phyloP scores from a whole-genome alignment of 805 yeast species.

The Hanseniaspora guilliermondii region DNA sequence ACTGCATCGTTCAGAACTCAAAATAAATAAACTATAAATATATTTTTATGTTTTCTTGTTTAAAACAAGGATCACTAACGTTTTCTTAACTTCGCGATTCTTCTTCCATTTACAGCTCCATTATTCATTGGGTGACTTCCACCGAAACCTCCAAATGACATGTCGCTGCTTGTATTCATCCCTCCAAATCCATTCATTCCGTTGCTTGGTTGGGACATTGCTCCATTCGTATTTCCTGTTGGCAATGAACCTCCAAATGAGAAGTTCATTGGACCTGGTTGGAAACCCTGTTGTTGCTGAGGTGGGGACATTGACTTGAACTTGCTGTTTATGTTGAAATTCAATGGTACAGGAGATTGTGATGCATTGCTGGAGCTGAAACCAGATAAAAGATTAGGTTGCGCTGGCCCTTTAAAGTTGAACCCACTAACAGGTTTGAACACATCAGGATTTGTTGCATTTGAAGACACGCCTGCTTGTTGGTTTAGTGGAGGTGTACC shows the following conservation, averaged over 20 bases:
- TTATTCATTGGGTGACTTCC: constrained; percentile 1
- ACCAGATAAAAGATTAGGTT: background rate
- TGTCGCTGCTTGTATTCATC: constrained; percentile 10
- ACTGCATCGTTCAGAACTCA: background rate
- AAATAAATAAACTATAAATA: background rate
- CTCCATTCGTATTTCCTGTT: background rate
- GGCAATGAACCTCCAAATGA: constrained; percentile 23
- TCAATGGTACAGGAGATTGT: background rate
- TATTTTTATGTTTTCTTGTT: too few species aligned
- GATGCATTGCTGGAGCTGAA: background rate
- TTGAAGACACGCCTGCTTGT: background rate
- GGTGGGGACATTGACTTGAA: constrained; percentile 16
- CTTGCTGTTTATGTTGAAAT: constrained; percentile 7
- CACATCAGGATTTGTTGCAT: constrained; percentile 9
- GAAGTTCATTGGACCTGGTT: constrained; percentile 14
- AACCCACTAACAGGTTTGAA: constrained; percentile 9
- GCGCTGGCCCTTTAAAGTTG: background rate
- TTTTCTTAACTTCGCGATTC: constrained; percentile 12
- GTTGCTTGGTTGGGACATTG: background rate
- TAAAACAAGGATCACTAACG: constrained; percentile 1
- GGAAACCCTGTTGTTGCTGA: constrained; percentile 6
- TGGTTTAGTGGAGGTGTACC: background rate
- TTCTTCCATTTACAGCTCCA: constrained; percentile 15
- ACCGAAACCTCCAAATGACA: constrained; percentile 14
- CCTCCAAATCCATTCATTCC: background rate